Conservation (phyloP, 176 grass and related monocot species). For the Guadua angustifolia region DNA sequence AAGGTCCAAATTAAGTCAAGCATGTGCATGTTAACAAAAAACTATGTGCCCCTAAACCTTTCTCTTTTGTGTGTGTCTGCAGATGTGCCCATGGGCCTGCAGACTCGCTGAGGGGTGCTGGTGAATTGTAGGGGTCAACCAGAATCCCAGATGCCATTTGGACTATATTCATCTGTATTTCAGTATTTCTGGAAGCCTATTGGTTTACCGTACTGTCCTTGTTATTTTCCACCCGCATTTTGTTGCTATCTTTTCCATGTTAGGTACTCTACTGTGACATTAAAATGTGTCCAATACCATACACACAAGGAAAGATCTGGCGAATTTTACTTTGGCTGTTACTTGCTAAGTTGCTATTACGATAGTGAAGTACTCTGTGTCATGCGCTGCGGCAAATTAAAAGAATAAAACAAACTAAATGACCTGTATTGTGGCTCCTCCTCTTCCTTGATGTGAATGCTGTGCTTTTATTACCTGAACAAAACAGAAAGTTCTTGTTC, state of each 20-base stretch:
- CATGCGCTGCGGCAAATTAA: not conserved
- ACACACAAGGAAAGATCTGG: conserved; percentile 5
- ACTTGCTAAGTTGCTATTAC: not conserved
- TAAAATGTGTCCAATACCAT: not conserved
- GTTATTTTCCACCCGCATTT: not conserved
- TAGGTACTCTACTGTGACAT: not conserved
- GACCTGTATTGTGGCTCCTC: conserved; percentile 83
- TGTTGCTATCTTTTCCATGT: not conserved
- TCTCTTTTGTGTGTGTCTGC: not conserved
- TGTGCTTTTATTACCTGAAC: conserved; percentile 78
- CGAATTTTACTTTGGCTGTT: not conserved
- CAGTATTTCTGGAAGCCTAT: not conserved
- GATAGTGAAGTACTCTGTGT: not conserved
- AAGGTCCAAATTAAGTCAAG: conserved; percentile 3
- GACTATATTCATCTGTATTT: conserved; percentile 9
- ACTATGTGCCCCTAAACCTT: not conserved
- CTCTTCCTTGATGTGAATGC: conserved; percentile 81
- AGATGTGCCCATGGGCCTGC: not conserved
- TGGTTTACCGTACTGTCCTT: not conserved
- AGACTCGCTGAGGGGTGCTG: not conserved
- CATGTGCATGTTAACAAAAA: not conserved
- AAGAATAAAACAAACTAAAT: conserved; percentile 22
- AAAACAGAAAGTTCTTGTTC: not conserved
- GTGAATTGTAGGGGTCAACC: not conserved
- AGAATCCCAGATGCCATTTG: conserved; percentile 3